phyloP scores from a whole-genome alignment of 2,329 filamentous ascomycete species.

The Arthrobotrys musiformis region DNA sequence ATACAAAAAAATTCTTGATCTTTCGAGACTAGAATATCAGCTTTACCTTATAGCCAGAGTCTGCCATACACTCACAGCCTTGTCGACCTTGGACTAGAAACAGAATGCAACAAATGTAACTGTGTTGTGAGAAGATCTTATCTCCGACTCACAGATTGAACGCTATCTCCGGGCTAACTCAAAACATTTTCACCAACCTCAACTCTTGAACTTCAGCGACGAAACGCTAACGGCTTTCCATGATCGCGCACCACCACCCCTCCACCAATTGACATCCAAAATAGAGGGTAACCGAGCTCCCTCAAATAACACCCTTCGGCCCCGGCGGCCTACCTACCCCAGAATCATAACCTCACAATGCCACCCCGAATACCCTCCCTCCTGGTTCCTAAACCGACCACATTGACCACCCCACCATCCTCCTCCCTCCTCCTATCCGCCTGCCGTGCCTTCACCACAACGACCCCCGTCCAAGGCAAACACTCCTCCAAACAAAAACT shows the following conservation, averaged over 20 bases:
- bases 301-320: slow-evolving; percentile 12
- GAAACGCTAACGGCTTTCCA: no score
- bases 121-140: slow-evolving; percentile 28
- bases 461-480: slow-evolving; percentile 60
- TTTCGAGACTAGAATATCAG: no score
- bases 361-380: slow-evolving; percentile 47
- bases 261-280: slow-evolving; percentile 33
- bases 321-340: slow-evolving; percentile 24
- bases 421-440: slow-evolving; percentile 16
- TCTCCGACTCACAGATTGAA: no score
- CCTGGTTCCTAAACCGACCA: slow-evolving; percentile 20
- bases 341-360: slow-evolving; percentile 25
- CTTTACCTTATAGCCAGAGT: no score
- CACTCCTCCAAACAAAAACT: slow-evolving; percentile 62
- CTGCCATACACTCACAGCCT: no score
- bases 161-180: no score
- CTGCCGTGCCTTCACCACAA: slow-evolving; percentile 61
- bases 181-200: slow-evolving; percentile 52
- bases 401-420: slow-evolving; percentile 18
- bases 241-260: slow-evolving; percentile 2
- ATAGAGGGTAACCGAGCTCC: slow-evolving; percentile 18
- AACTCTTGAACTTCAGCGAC: slow-evolving; percentile 11
- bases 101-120: background rate
- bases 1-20: no score
- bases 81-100: no score